Base-by-base conservation (phyloP, 2,329 filamentous ascomycete genomes). In the Exophiala calicioides region DNA sequence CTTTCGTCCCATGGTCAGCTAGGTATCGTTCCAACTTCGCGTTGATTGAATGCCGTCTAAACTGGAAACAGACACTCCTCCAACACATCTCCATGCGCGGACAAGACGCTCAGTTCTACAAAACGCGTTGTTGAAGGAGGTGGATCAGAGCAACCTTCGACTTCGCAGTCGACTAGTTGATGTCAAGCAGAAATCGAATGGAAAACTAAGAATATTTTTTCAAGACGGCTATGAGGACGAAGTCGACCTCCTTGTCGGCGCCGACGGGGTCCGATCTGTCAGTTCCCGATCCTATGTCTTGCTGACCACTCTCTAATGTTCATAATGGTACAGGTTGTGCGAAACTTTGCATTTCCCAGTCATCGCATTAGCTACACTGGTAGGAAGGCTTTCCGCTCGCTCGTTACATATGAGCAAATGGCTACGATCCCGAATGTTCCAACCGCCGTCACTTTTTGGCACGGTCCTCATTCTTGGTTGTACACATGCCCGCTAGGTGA, bases 141-240 rank as follows among this genome's bases (percentile, higher is more conserved):
- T 32, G 7, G 30, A 32, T 13, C n/a, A 13, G 8, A 32, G 30
- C 30, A 12, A 32, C 30, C 12, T 32, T 9, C 6, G 30, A 15
- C 30, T 32, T 15, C 7, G 16, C 12, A 13, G 12, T 13, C 30
- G 30, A 13, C 30, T 32, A 6, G 30, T 32, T 15, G 16, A 13
- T 7, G 13, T 32, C 30, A 15, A 32, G 30, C 30, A 15, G n/a
- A 9, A 13, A 15, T 6, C 30, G 12, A 13, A 13, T 6, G 30
- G 30, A 6, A 32, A 15, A 13, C 30, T 32, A 15, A 12, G 30
- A 15, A 12, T 32, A 6, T 7, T 9, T 7, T 32, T 32, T 13
- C 12, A 32, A 15, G 30, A 32, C n/a, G 30, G 30, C 30, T 32
- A 13, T 32, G 30, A 32, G n/a, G 30, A 32, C 13, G 30, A 32